phyloP scores from a whole-genome alignment of 116 monocot genomes.

The Posidonia oceanica region DNA sequence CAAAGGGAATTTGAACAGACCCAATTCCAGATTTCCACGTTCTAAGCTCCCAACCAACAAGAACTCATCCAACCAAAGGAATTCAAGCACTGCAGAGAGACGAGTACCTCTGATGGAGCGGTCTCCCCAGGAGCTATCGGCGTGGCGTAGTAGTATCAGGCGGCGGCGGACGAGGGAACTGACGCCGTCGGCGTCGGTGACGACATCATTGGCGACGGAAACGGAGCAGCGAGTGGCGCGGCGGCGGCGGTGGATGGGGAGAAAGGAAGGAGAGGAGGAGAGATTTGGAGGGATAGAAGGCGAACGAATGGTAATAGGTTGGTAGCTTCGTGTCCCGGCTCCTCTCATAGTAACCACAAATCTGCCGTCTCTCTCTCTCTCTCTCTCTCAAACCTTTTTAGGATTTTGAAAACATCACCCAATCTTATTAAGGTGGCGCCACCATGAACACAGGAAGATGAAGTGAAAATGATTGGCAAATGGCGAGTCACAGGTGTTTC shows the following conservation, averaged over 20 bases:
- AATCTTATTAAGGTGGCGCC: too few species aligned
- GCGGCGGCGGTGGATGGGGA: not conserved
- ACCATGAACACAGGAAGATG: too few species aligned
- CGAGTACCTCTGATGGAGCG: conserved; percentile 46
- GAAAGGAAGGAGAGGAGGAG: not conserved
- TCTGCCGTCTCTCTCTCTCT: not conserved
- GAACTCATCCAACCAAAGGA: not conserved
- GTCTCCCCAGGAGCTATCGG: conserved; percentile 46
- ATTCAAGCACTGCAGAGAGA: not conserved
- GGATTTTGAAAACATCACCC: too few species aligned
- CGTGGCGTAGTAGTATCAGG: conserved; percentile 92
- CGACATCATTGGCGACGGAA: conserved; percentile 34
- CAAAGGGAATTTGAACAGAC: not conserved
- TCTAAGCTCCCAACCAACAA: not conserved
- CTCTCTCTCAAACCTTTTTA: not conserved
- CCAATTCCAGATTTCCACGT: too few species aligned
- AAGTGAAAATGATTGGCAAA: too few species aligned
- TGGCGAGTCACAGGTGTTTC: too few species aligned
- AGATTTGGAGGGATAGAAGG: not conserved
- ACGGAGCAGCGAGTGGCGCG: conserved; percentile 10
- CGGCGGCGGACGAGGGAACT: conserved; percentile 37
- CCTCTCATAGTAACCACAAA: not conserved
- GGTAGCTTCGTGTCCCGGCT: not conserved
- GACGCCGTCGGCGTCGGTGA: conserved; percentile 13
- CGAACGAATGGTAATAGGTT: not conserved